A percentile compares a stretch with the other conserved stretches of the same genome.
These are phyloP conservation scores for Paraphysoderma sedebokerense DNA, from an alignment of 371 early-diverging fungal species.

Conservation along the genomic window DNA sequence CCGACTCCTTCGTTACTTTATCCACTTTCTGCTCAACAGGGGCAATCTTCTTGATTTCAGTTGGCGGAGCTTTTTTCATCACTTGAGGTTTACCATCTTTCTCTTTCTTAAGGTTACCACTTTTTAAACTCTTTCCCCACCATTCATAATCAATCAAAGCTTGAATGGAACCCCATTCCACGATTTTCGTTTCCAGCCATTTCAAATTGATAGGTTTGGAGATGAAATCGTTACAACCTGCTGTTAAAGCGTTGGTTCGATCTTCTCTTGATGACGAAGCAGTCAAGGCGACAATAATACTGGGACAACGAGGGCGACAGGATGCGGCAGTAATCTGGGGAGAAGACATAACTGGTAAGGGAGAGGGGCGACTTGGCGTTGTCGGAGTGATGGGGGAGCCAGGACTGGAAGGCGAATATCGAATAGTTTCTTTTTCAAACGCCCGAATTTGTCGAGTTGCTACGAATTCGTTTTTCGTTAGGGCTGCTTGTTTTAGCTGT, in stretches of 20 bases:
- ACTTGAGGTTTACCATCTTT: no score
- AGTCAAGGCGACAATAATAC: constrained; percentile 72
- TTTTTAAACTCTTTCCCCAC: no score
- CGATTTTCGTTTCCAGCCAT: constrained; percentile 71
- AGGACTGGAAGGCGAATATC: not conserved
- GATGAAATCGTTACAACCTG: constrained; percentile 79
- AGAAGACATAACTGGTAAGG: not conserved
- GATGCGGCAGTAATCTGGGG: not conserved
- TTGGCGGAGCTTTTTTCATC: no score
- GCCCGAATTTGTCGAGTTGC: constrained; percentile 10
- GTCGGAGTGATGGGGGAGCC: not conserved
- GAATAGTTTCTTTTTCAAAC: not conserved
- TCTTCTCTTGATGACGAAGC: constrained; percentile 59
- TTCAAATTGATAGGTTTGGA: constrained; percentile 61
- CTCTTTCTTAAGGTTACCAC: no score
- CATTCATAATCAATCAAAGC: no score
- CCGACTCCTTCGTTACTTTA: no score
- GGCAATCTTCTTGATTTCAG: no score
- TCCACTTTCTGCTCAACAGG: no score
- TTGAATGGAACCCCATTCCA: constrained; percentile 88
- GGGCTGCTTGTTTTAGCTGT: no score
- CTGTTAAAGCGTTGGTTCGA: constrained; percentile 56
- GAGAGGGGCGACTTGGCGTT: not conserved
- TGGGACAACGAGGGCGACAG: not conserved
- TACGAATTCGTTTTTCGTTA: constrained; percentile 48